Evolutionary conservation across 2,329 filamentous ascomycete species (phyloP), one percentile per base, ranked within the genome.

Genomic region (Hypomyces perniciosus): DNA sequence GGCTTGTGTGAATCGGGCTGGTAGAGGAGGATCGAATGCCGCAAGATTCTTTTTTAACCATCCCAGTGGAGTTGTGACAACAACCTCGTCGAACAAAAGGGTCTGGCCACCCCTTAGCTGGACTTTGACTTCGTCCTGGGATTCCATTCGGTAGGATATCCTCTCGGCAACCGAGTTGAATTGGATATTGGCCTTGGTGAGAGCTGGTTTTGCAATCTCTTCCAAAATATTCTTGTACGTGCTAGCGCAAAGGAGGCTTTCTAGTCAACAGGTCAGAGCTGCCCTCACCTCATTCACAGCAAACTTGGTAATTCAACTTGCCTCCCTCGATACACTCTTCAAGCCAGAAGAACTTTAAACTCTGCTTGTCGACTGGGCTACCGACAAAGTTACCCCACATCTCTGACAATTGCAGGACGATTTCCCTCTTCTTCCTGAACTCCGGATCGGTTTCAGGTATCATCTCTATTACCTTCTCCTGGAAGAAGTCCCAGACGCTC

Each of bases 251-350:
- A 83, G 82, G 9, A 83, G 65, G 51, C 83, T 84, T 58, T 81
- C 80, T 81, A 20, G 13, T 26, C n/a, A 39, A 29, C 6, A 43
- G 48, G 50, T 56, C 52, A 40, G 6, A 7, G 6, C 28, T 12
- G 9, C 30, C 39, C 4, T 39, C 41, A 28, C 13, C 9, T 30
- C 20, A 9, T 4, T 28, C 26, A 5, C n/a, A 8, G 27, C 48
- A 5, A n/a, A 2, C 26, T 31, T 46, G 29, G n/a, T 4, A 45
- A 42, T 12, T 13, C 9, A 9, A 20, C 72, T 58, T 62, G 80
- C 80, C 79, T 42, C 85, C 86, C 62, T 89, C 85, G 47, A 90
- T 83, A 57, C 84, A 88, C 65, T 90, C 85, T 62, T 90, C 86
- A 5, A 90, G 64, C 84, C 85, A 89, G 63, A 89, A 87, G 68